Base-by-base conservation (phyloP, 345 rosid genomes). In the Syzygium oleosum region DNA sequence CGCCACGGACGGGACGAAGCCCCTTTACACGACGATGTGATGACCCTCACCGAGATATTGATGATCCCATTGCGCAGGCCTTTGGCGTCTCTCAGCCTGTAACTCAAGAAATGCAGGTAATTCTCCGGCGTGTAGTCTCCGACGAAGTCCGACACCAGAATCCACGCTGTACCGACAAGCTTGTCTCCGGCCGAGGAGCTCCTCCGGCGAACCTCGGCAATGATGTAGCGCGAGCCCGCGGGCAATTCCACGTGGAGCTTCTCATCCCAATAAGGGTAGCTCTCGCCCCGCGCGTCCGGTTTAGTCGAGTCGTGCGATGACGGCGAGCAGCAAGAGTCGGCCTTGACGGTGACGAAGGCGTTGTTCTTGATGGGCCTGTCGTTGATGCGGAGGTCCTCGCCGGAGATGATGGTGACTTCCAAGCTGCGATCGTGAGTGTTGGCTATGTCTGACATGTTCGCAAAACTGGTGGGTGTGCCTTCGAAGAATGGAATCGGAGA, bases 331-430 rank as follows among this genome's bases (percentile, higher is more conserved):
- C 27, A n/a, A 43, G 86, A 54, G 17, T 88, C 46, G 63, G 80
- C 52, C 83, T 52, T 85, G 14, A 88, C 84, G 86, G 27, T 52
- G 19, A 43, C 88, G 21, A 79, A 86, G 25, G 85, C 84, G 22
- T 83, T 88, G 85, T 79, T 86, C 65, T 51, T 88, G 31, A 88
- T 51, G 34, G 87, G 90, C 46, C 84, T 83, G 23, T 53, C 85
- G 27, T 61, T 58, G 61, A 59, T 51, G 61, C 86, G 85, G 22
- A 88, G 85, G 80, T 88, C 85, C 41, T 88, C 90, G 13, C 86
- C 88, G 22, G 90, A 88, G 12, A 88, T 79, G 53, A 88, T 49
- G 5, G 90, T 88, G 83, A 88, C 14, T 90, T 95, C 97, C 5
- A 97, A 12, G 52, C 68, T 61, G 51, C 90, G 88, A 12, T 84